Conservation (phyloP, 2,329 filamentous ascomycete species). For the Daldinia eschscholtzii region DNA sequence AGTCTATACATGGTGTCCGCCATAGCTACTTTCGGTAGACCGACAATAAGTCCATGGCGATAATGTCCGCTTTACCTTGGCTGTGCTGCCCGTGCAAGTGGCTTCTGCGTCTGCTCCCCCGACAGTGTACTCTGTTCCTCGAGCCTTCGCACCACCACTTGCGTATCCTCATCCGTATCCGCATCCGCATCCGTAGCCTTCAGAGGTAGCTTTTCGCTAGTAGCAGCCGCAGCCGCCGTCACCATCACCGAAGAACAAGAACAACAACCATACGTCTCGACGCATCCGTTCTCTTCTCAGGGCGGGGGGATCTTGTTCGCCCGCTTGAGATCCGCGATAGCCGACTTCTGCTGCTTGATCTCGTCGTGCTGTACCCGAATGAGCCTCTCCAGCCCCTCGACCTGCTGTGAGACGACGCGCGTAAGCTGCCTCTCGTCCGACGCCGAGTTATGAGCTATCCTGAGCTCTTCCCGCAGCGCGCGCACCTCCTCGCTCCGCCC, state of each 20-base stretch:
- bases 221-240: too few species aligned
- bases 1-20: too few species aligned
- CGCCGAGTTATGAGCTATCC: background rate
- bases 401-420: conserved; percentile 17
- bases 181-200: too few species aligned
- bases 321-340: background rate
- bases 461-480: conserved; percentile 15
- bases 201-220: too few species aligned
- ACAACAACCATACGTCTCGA: too few species aligned
- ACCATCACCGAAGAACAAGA: too few species aligned
- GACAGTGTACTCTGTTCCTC: conserved; percentile 9
- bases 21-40: too few species aligned
- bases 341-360: conserved; percentile 12
- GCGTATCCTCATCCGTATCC: too few species aligned
- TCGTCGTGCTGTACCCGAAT: conserved; percentile 25
- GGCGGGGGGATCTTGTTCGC: background rate
- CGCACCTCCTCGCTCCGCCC: background rate
- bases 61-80: too few species aligned
- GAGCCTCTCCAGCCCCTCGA: conserved; percentile 11
- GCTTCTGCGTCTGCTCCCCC: conserved; percentile 1
- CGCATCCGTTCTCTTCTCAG: conserved; percentile 8
- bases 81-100: background rate
- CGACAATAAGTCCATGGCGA: too few species aligned
- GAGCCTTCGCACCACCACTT: background rate
- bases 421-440: conserved; percentile 21